A percentile compares a stretch with the other conserved stretches of the same genome.
Conservation (phyloP, 345 rosid genomes). For the Jatropha curcas region DNA sequence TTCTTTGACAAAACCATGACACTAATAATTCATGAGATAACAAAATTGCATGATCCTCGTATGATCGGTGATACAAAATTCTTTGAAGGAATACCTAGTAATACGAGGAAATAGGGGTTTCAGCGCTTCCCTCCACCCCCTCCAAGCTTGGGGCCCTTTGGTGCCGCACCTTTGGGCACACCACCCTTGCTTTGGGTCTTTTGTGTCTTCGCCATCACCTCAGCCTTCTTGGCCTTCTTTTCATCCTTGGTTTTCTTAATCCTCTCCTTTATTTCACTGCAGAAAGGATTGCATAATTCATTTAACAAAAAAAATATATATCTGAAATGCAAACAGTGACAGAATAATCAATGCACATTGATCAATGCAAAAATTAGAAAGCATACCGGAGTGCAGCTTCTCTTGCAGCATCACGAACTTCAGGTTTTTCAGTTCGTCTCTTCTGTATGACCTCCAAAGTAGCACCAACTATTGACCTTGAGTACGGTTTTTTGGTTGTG, state of each 20-base stretch:
- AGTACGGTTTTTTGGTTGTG: conserved; percentile 55
- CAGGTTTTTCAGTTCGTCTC: conserved; percentile 58
- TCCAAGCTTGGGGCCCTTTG: conserved; percentile 60
- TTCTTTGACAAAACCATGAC: neutral
- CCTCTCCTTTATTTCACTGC: conserved; percentile 75
- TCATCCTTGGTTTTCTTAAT: conserved; percentile 79
- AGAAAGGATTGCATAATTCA: neutral
- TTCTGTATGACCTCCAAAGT: conserved; percentile 68
- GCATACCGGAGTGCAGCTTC: conserved; percentile 60
- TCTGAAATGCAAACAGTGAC: neutral
- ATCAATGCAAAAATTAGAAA: too few relatives aligned
- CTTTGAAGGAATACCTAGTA: neutral
- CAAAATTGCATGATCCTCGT: neutral
- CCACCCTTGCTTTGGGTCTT: conserved; percentile 50
- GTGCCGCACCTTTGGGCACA: conserved; percentile 45
- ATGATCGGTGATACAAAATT: conserved; percentile 1
- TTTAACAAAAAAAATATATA: neutral
- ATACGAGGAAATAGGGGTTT: conserved; percentile 6
- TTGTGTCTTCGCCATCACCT: conserved; percentile 50
- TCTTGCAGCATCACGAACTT: conserved; percentile 62
- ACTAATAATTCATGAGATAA: neutral
- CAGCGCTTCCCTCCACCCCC: conserved; percentile 76
- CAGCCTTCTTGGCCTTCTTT: conserved; percentile 79
- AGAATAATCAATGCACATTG: neutral
- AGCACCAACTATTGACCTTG: conserved; percentile 69